A percentile compares a stretch with the other conserved stretches of the same genome.
phyloP scores from a whole-genome alignment of 1,284 basidiomycete genomes.

The Microbotryum scabiosae region DNA sequence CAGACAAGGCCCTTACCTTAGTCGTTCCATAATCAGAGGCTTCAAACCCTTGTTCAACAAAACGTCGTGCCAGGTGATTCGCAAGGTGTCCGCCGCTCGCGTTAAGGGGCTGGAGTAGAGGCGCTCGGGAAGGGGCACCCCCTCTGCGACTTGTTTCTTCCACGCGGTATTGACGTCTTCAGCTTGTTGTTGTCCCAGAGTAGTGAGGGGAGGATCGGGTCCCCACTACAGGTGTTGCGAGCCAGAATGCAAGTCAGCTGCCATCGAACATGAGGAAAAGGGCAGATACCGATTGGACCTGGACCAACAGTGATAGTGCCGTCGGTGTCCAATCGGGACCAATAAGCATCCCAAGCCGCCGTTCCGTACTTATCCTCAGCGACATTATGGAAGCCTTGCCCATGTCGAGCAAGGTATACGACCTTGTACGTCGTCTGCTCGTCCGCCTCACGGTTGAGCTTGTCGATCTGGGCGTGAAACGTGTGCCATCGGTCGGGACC shows the following conservation, averaged over 20 bases:
- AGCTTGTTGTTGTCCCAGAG: conserved; percentile 59
- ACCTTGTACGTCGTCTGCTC: conserved; percentile 50
- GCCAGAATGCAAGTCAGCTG: too few relatives aligned
- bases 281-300: conserved; percentile 36
- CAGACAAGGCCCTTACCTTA: conserved; percentile 9
- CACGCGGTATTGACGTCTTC: conserved; percentile 50
- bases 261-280: too few relatives aligned
- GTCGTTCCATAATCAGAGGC: conserved; percentile 47
- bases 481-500: conserved; percentile 46
- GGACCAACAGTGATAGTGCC: conserved; percentile 57
- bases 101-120: conserved; percentile 65
- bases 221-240: conserved; percentile 12
- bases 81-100: conserved; percentile 60
- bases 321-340: conserved; percentile 62
- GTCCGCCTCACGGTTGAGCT: conserved; percentile 46
- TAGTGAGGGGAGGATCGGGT: conserved; percentile 69
- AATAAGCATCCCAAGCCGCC: conserved; percentile 43
- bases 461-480: conserved; percentile 45
- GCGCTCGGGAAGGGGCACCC: conserved; percentile 54
- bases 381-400: conserved; percentile 65
- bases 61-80: conserved; percentile 53
- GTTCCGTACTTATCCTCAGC: conserved; percentile 63
- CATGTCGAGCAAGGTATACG: conserved; percentile 60
- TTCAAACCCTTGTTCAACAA: conserved; percentile 34
- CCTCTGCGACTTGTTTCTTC: conserved; percentile 49